Base-by-base conservation (phyloP, 192 early-diverging fungal genomes). In the Allomyces javanicus region DNA sequence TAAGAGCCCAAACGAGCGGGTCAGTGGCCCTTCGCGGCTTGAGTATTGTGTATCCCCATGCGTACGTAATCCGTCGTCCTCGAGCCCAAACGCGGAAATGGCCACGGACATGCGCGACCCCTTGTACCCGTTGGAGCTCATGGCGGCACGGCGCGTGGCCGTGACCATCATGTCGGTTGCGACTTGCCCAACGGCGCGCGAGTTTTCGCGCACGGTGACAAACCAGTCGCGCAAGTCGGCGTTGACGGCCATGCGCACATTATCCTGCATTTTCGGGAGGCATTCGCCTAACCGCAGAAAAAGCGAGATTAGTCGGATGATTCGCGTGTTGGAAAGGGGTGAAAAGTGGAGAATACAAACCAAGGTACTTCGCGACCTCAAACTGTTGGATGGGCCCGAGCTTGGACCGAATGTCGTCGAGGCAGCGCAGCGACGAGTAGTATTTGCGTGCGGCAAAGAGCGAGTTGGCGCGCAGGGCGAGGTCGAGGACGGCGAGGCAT, bases 161-260 rank as follows among this genome's bases (percentile, higher is more conserved):
- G 67, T 64, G 25, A 66, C 65, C 19, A 71, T 11, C 61, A 58
- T 25, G 33, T 85, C 82, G 74, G 94, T 86, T 23, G 92, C 89
- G n/a, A 87, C 69, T 61, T 82, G 81, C 40, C 94, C 96, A 63
- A 96, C 85, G 17, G 83, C 75, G 62, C 87, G 72, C 1, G 93
- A 89, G 43, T 83, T 89, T 68, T 88, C 81, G 26, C 89, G 85
- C n/a, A 95, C 82, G 14, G 79, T 87, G 66, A 83, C 87, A 55
- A 96, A 78, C 94, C 96, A 99, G 68, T 89, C 87, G 64, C 89
- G 91, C 75, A 96, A 78, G 70, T 97, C 94, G 24, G 79, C 76
- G 27, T 88, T 77, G 7, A 97, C 93, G 0, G 86, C 86, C 55
- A n/a, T 58, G 12, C 50, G 50, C 17, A 58, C 21, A 63, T 83